Base-by-base conservation (phyloP, 805 yeast genomes). In the Hanseniaspora pseudoguilliermondii region DNA sequence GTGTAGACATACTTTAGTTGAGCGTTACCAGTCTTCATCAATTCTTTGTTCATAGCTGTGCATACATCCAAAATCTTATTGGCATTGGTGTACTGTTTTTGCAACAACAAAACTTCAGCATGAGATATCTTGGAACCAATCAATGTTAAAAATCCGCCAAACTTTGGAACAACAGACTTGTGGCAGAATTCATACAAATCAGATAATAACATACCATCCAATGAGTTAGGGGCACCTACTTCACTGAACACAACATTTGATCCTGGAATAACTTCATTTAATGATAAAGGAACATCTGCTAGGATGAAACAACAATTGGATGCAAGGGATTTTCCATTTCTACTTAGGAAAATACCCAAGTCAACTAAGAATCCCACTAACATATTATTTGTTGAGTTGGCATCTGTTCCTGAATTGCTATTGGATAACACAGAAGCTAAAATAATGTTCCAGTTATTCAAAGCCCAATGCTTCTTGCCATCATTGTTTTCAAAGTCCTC, bases 101-200 rank as follows among this genome's bases (percentile, higher is more conserved):
- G 70, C 60, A 89, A 97, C 3, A 85, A 82, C 59, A 89, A 71
- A 25, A 75, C 69, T 48, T 76, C 75, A 0, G 93, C 93, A 62
- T 86, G 93, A 29, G 73, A 73, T 42, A 86, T 68, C 64, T 84
- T 86, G 60, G 78, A 72, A 0, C 80, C 73, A 16, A 84, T 63
- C 61, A 85, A 67, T 59, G 81, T 85, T 0, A 82, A 75, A 48
- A 75, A 73, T 11, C 63, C 64, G 34, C 59, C 67, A 3, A 72
- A 65, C 47, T 68, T 64, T 18, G 47, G 25, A 15, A 32, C 20
- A 1, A 70, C 60, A 2, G 71, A 63, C 16, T 65, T 63, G 40
- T 74, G 65, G 8, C 73, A 65, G 62, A 72, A 83, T 65, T 87
- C 95, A 64, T 82, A 86, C 5, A 85, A 67, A 64, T 87, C 95